These are phyloP conservation scores for Fusarium verrucosum DNA, from an alignment of 2,329 filamentous ascomycete genomes.

Conservation along the genomic window DNA sequence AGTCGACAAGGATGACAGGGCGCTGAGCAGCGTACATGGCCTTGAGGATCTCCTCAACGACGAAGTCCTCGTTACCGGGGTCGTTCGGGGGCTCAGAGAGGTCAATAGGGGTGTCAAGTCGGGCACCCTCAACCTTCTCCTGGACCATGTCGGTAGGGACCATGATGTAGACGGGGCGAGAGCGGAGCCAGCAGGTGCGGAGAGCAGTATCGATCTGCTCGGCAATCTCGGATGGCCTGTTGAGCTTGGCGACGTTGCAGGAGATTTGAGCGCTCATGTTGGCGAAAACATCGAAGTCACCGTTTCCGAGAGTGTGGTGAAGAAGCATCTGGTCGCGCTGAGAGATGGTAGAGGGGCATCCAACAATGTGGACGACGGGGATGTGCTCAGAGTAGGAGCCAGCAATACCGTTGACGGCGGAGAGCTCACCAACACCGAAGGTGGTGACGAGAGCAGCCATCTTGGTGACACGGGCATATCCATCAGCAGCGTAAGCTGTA, in stretches of 20 bases:
- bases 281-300: conserved; percentile 84
- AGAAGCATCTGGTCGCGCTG: conserved; percentile 60
- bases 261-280: conserved; percentile 80
- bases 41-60: conserved; percentile 81
- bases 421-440: conserved; percentile 79
- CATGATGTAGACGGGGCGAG: conserved; percentile 84
- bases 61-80: conserved; percentile 77
- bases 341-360: conserved; percentile 59
- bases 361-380: conserved; percentile 75
- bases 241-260: conserved; percentile 75
- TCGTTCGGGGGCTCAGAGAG: conserved; percentile 72
- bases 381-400: conserved; percentile 79
- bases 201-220: conserved; percentile 81
- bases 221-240: conserved; percentile 74
- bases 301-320: conserved; percentile 78
- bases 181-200: conserved; percentile 76
- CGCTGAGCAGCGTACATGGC: conserved; percentile 77
- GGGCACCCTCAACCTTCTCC: conserved; percentile 77
- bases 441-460: conserved; percentile 77
- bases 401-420: conserved; percentile 76
- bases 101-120: conserved; percentile 76
- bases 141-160: conserved; percentile 83
- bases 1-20: conserved; percentile 83
- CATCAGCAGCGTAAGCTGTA: conserved; percentile 79
- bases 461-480: conserved; percentile 77